Evolutionary conservation across 1,284 basidiomycete species (phyloP).

Genomic region (Xanthoconium separans): DNA sequence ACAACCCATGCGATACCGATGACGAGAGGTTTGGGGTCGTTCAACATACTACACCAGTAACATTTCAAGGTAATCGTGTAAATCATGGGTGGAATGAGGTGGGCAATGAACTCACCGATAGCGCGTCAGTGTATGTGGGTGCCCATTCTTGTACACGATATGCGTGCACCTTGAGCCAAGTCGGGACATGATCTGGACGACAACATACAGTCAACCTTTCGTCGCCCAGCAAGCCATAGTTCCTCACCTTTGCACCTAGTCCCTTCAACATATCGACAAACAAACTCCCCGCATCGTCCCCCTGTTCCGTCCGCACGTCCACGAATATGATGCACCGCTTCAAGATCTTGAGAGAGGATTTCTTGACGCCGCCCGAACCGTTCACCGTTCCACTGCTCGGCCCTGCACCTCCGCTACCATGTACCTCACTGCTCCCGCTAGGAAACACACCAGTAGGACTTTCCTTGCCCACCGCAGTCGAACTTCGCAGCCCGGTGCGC

Average conservation of each 20-base stretch:
- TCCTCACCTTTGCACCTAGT: slow-evolving; percentile 80
- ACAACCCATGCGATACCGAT: slow-evolving; percentile 94
- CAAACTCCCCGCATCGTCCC: slow-evolving; percentile 80
- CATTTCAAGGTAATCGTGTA: not conserved
- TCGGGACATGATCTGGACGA: slow-evolving; percentile 52
- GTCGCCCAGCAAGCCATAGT: not conserved
- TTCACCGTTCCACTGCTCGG: slow-evolving; percentile 12
- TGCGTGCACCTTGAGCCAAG: slow-evolving; percentile 84
- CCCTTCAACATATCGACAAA: slow-evolving; percentile 83
- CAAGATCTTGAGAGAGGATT: slow-evolving; percentile 47
- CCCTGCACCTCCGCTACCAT: slow-evolving; percentile 13
- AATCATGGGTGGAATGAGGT: not conserved
- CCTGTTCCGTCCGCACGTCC: slow-evolving; percentile 84
- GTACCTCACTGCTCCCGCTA: slow-evolving; percentile 6
- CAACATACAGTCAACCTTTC: slow-evolving; percentile 2
- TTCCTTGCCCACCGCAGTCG: slow-evolving; percentile 26
- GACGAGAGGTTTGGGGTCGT: slow-evolving; percentile 71
- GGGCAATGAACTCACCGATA: slow-evolving; percentile 52
- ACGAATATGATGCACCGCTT: slow-evolving; percentile 85
- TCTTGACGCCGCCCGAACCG: slow-evolving; percentile 19
- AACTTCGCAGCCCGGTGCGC: slow-evolving; percentile 39
- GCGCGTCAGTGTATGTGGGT: slow-evolving; percentile 72
- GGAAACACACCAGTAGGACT: slow-evolving; percentile 32
- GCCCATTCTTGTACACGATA: slow-evolving; percentile 88
- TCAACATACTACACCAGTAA: slow-evolving; percentile 43